These are phyloP conservation scores for Cytospora leucostoma DNA, from an alignment of 2,329 filamentous ascomycete species.

Conservation along the genomic window DNA sequence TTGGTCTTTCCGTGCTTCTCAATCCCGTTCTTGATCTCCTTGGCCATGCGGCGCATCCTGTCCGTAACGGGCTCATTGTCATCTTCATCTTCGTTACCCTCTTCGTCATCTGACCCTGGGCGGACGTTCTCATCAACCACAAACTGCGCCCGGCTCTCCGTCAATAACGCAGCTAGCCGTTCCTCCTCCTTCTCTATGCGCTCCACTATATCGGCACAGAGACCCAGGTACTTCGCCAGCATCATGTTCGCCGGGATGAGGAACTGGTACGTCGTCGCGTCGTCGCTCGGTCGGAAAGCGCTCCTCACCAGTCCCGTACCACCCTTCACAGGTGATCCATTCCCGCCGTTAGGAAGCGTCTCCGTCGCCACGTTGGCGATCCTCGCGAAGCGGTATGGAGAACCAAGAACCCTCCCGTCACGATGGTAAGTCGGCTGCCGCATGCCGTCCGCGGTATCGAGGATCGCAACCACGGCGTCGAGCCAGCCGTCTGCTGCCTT, in stretches of 20 bases:
- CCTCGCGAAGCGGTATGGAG: constrained; percentile 71
- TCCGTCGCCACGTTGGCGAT: constrained; percentile 68
- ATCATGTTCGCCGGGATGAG: constrained; percentile 79
- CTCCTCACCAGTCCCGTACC: constrained; percentile 72
- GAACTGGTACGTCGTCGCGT: constrained; percentile 75
- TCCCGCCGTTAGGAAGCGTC: constrained; percentile 66
- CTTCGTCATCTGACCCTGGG: neutral
- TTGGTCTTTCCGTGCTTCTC: constrained; percentile 67
- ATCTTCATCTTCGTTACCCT: neutral
- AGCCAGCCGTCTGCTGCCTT: constrained; percentile 53
- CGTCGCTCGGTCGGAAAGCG: constrained; percentile 78
- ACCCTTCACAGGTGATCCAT: constrained; percentile 70
- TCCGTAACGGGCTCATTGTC: constrained; percentile 34
- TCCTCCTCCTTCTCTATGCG: constrained; percentile 37
- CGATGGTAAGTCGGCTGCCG: constrained; percentile 65
- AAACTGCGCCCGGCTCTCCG: neutral
- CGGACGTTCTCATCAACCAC: neutral
- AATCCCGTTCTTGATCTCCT: constrained; percentile 65
- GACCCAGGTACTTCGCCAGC: constrained; percentile 57
- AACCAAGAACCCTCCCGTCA: constrained; percentile 52
- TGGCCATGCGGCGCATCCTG: constrained; percentile 54
- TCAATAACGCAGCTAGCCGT: constrained; percentile 23
- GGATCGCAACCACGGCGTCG: constrained; percentile 63
- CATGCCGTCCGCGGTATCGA: constrained; percentile 65
- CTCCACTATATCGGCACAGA: constrained; percentile 41